phyloP scores from a whole-genome alignment of 1,284 basidiomycete species.

The Rhodotorula sp. region DNA sequence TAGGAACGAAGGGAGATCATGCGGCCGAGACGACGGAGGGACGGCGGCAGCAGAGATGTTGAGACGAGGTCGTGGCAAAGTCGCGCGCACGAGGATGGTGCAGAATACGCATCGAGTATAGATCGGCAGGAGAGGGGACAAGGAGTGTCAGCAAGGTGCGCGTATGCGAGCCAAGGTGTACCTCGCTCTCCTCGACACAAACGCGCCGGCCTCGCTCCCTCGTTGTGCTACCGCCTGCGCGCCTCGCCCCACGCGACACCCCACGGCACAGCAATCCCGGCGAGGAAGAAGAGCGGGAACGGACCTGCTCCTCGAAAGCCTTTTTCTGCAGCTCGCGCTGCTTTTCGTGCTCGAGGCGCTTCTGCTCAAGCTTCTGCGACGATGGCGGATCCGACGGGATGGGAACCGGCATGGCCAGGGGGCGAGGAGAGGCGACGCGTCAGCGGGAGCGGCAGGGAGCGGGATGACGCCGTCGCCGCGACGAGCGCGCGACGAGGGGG shows the following conservation, averaged over 20 bases:
- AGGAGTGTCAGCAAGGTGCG: neutral
- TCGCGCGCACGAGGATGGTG: neutral
- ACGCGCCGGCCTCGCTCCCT: no score
- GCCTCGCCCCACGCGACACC: no score
- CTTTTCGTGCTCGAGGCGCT: conserved; percentile 83
- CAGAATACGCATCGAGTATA: neutral
- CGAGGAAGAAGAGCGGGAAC: conserved; percentile 42
- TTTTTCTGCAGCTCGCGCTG: conserved; percentile 81
- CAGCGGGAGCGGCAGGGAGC: neutral
- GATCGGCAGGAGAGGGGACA: neutral
- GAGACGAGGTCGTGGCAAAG: no score
- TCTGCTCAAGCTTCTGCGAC: conserved; percentile 76
- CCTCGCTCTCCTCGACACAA: no score
- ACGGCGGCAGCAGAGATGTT: no score
- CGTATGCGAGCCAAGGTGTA: no score
- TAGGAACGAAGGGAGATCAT: neutral
- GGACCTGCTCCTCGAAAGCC: conserved; percentile 92
- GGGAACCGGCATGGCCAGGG: neutral
- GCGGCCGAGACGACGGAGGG: neutral
- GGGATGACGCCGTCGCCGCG: neutral
- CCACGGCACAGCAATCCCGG: no score
- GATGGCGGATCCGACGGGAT: neutral
- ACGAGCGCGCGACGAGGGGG: neutral
- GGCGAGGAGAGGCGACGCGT: neutral
- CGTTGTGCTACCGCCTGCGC: neutral